phyloP scores from a whole-genome alignment of 441 rosid genomes.

The Gossypium lobatum region DNA sequence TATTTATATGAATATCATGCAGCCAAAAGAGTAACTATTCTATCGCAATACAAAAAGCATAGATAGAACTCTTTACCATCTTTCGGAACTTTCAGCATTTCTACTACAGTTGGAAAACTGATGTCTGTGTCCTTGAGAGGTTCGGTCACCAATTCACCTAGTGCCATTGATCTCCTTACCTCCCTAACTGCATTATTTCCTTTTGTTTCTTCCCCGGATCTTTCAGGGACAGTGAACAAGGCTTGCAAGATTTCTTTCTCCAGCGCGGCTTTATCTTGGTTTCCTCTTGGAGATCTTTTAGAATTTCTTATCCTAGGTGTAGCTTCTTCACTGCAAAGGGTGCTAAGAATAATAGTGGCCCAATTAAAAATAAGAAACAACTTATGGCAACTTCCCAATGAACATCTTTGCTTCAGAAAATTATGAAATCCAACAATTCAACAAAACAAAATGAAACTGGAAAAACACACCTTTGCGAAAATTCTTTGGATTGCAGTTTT shows the following conservation, averaged over 20 bases:
- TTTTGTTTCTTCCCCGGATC: constrained; percentile 31
- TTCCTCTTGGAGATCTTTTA: constrained; percentile 13
- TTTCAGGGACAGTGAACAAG: constrained; percentile 38
- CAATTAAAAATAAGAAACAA: not conserved
- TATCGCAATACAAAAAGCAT: not conserved
- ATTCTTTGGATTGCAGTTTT: constrained; percentile 15
- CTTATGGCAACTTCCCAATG: not conserved
- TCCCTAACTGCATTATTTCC: constrained; percentile 16
- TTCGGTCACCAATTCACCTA: constrained; percentile 29
- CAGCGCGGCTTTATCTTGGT: constrained; percentile 20
- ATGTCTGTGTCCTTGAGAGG: constrained; percentile 26
- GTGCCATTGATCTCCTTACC: constrained; percentile 25
- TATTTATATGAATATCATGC: not conserved
- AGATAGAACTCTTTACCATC: constrained; percentile 28
- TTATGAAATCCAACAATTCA: not conserved
- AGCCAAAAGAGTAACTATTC: not conserved
- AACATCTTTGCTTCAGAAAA: not conserved
- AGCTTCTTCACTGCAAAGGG: constrained; percentile 21
- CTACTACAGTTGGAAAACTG: constrained; percentile 23
- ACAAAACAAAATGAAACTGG: constrained; percentile 11
- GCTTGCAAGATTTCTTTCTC: constrained; percentile 42
- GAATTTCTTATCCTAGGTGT: constrained; percentile 20
- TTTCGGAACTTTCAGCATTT: constrained; percentile 17
- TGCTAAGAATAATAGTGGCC: constrained; percentile 3
- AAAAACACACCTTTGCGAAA: constrained; percentile 29